These are phyloP conservation scores for Diplodia corticola DNA, from an alignment of 2,329 filamentous ascomycete species.

Conservation along the genomic window DNA sequence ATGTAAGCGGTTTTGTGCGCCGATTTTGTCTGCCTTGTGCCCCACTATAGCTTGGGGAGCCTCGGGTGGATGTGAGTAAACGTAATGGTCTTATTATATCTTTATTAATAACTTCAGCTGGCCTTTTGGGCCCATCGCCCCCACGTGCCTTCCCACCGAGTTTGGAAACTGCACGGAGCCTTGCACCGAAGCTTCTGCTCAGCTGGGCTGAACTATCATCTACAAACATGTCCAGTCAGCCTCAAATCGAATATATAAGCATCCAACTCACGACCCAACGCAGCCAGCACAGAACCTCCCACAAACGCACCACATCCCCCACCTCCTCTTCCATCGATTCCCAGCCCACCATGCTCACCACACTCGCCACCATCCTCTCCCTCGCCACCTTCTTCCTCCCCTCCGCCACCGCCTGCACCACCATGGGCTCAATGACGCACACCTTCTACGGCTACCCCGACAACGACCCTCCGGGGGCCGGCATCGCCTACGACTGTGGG, in stretches of 20 bases:
- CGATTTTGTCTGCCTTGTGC: not conserved
- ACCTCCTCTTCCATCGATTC: not conserved
- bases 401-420: not conserved
- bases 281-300: not conserved
- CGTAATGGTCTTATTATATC: too few species aligned
- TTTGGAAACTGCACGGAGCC: too few species aligned
- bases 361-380: not conserved
- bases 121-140: too few species aligned
- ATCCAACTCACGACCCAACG: not conserved
- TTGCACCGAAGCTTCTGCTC: not conserved
- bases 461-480: conserved; percentile 30
- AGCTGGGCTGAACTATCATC: not conserved
- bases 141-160: too few species aligned
- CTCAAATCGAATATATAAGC: not conserved
- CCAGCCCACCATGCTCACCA: not conserved
- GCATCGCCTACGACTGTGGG: conserved; percentile 32
- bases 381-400: not conserved
- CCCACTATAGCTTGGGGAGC: too few species aligned
- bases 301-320: not conserved
- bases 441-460: conserved; percentile 35
- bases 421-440: not conserved
- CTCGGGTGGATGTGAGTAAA: too few species aligned
- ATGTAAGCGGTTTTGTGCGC: not conserved
- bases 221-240: not conserved
- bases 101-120: too few species aligned